Evolutionary conservation across 129 eudicot genomes (phyloP), one percentile per base, ranked within the genome.

Genomic region (Artemisia argyi): DNA sequence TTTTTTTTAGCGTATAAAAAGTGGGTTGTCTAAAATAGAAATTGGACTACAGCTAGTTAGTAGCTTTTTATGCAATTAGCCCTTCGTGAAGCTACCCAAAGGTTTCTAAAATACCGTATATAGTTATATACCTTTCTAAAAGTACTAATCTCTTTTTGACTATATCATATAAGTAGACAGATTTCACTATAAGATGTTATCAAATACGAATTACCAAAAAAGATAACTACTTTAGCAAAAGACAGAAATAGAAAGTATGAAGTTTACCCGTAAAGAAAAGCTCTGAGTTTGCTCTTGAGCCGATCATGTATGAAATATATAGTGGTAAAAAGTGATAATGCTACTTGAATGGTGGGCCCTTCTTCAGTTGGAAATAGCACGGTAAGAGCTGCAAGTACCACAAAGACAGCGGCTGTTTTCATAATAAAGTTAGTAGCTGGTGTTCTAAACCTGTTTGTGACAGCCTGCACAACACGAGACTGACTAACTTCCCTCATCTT

Each of bases 291-390:
- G 87, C 80, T 86, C 84, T 94, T 90, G 66, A 94, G 84, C 74
- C 97, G 90, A 35, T 88, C 88, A 76, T 94, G 44, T 59, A 94
- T 86, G 80, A 94, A 94, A 72, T 88, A 90, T 47, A 90, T 86
- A 26, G 96, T 75, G 63, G 82, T 79, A 48, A 90, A 42, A 59
- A 94, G 65, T 28, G 99, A 94, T 77, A 94, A 48, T 32, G 91
- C 96, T 7, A 90, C 99, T 71, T 94, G 99, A 81, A 94, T 84
- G 44, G 99, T 94, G 42, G 99, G 99, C 65, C 99, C 99, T 75
- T 94, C 99, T 82, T 90, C 96, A 5, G 99, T 94, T 59, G 99
- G 99, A 68, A 84, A 94, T 71, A 94, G 84, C 24, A 90, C 89
- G 7, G 99, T 94, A 35, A 94, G 87, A 71, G 80, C 96, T 59